Percentiles rank a stretch among this genome's conserved stretches.
phyloP scores from a whole-genome alignment of 345 rosid genomes.

The Luvunga scandens region DNA sequence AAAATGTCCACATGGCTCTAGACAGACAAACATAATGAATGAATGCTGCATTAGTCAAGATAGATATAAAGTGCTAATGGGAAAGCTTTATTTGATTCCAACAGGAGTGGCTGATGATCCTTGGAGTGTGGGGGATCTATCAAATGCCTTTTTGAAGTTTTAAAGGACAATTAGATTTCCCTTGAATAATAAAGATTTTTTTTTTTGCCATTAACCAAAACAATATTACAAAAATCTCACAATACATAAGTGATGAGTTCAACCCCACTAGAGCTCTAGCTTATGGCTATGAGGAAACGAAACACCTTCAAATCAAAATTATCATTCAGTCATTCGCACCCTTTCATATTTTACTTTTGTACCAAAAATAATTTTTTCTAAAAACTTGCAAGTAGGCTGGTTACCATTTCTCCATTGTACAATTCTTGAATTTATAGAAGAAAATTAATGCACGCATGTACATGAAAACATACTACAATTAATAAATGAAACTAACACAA shows the following conservation, averaged over 20 bases:
- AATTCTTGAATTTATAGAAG: background rate
- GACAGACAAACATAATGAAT: background rate
- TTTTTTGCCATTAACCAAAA: background rate
- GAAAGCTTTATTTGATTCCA: background rate
- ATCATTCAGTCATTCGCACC: background rate
- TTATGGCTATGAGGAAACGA: background rate
- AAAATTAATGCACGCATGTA: background rate
- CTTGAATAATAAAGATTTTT: background rate
- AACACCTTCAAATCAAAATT: background rate
- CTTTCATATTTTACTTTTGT: no score
- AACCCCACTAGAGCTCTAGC: background rate
- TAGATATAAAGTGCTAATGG: background rate
- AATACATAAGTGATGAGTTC: background rate
- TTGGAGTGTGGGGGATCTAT: background rate
- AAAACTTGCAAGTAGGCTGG: background rate
- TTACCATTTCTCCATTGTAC: background rate
- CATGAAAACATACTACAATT: no score
- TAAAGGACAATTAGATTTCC: background rate
- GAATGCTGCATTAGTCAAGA: background rate
- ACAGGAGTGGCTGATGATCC: background rate
- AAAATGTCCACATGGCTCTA: background rate
- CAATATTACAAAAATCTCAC: background rate
- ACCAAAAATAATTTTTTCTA: no score
- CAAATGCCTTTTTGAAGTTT: background rate
- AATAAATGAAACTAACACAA: no score